Evolutionary conservation across 768 basidiomycete species (phyloP), one percentile per base, ranked within the genome.

Genomic region (Tylopilus vinaceipallidus): DNA sequence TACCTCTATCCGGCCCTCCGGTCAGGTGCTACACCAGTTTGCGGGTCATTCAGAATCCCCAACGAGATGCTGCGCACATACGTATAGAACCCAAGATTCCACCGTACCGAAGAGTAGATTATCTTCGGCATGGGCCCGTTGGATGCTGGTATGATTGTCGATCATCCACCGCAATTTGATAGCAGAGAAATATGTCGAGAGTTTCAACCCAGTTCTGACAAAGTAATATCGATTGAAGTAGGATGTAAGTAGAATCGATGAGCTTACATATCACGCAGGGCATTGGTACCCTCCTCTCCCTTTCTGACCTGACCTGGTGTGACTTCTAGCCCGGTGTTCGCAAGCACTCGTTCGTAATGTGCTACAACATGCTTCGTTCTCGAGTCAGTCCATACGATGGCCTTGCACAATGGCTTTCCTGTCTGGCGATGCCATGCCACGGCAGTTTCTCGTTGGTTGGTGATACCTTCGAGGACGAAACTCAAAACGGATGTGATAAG

Each of bases 101-200:
- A 99, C 86, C 2, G 97, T 99, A 20, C 97, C 97, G 62, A 98
- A 94, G 19, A 86, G 72, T 12, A 98, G 78, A 52, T 90, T 80
- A 67, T 92, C 91, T 32, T 79, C 71, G 33, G 87, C 82, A 62
- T 94, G 86, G 0, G 97, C 95, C 36, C 79, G 75, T 29, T 76
- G 69, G 47, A 98, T 92, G 26, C 83, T 81, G 4, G 78, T 75
- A 62, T 86, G 71, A 64, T 98, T 83, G 66, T 95, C 89, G 53
- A 95, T 82, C 88, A 99, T 92, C 95, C 95, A 99, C 38, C 89
- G 82, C 54, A 97, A 76, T 72, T 98, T 98, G 67, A 97, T 86
- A 16, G 88, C 95, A 20, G 95, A 97, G 73, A 99, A 99, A 72
- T 99, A 99, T 0, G 95, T 98, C 14, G 95, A 97, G 8, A 98